Conservation (phyloP, 352 stramenopile species). For the Globisporangium ultimum region DNA sequence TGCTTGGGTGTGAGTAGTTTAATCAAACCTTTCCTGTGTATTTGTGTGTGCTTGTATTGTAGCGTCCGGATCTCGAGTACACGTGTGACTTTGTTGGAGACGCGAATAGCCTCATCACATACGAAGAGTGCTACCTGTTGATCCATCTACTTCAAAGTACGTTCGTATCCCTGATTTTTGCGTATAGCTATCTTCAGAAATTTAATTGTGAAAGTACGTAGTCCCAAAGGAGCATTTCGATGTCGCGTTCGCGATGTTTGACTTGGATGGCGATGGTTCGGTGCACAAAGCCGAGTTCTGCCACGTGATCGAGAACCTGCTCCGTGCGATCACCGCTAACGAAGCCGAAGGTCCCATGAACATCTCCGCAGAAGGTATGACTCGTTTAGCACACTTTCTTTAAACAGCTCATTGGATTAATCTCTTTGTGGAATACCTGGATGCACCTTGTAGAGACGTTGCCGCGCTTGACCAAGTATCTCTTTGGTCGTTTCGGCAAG, state of each 20-base stretch:
- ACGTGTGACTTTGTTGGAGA: constrained; percentile 74
- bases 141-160: constrained; percentile 76
- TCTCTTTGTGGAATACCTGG: too few relatives aligned
- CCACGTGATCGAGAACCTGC: constrained; percentile 64
- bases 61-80: constrained; percentile 59
- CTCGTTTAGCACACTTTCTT: too few relatives aligned
- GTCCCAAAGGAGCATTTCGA: constrained; percentile 76
- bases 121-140: constrained; percentile 79
- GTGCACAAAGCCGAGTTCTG: constrained; percentile 77
- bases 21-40: background rate
- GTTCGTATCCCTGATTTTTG: constrained; percentile 2
- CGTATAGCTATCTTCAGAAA: background rate
- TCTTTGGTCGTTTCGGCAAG: constrained; percentile 55
- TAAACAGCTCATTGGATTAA: too few relatives aligned
- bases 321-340: constrained; percentile 32
- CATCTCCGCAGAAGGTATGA: constrained; percentile 3
- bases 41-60: background rate
- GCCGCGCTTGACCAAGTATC: constrained; percentile 55
- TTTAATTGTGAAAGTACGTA: constrained; percentile 10
- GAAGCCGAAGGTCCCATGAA: constrained; percentile 6
- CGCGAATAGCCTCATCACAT: constrained; percentile 67
- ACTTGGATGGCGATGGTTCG: constrained; percentile 66
- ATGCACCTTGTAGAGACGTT: constrained; percentile 17
- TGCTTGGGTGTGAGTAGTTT: background rate
- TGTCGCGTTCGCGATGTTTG: constrained; percentile 80